Percentiles rank a stretch among this genome's conserved stretches.
These are phyloP conservation scores for Annulohypoxylon bovei DNA, from an alignment of 495 filamentous ascomycete genomes.

Conservation along the genomic window DNA sequence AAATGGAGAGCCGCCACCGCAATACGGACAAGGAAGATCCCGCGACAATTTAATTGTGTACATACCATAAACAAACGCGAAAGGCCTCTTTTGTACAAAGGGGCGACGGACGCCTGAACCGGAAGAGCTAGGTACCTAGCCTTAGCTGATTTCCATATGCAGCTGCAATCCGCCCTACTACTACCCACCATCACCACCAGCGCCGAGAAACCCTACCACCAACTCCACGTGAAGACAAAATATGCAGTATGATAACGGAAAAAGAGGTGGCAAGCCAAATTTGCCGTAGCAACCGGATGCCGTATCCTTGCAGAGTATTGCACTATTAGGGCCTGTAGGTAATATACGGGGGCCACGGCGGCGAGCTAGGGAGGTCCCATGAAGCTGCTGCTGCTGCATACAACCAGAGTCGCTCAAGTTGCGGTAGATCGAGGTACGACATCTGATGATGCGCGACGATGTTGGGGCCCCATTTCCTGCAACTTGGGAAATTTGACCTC, in stretches of 20 bases:
- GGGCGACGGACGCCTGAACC: not conserved
- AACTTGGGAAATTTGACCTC: constrained; percentile 40
- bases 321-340: constrained; percentile 14
- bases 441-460: constrained; percentile 36
- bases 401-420: constrained; percentile 33
- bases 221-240: constrained; percentile 15
- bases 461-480: constrained; percentile 27
- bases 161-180: constrained; percentile 12
- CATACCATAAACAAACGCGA: constrained; percentile 15
- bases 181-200: not conserved
- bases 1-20: constrained; percentile 15
- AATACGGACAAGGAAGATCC: constrained; percentile 36
- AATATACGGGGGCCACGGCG: constrained; percentile 20
- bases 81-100: constrained; percentile 4
- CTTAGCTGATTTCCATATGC: constrained; percentile 4
- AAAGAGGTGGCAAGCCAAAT: constrained; percentile 15
- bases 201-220: constrained; percentile 2
- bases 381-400: constrained; percentile 30
- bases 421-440: constrained; percentile 36
- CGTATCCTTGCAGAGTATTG: constrained; percentile 16
- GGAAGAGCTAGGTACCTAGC: not conserved
- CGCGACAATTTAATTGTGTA: constrained; percentile 7
- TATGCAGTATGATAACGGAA: constrained; percentile 28
- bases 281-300: constrained; percentile 16
- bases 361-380: constrained; percentile 7